Percentiles rank a stretch among this genome's conserved stretches.
These are phyloP conservation scores for Plantago rigida DNA, from an alignment of 305 asterid genomes.

Conservation along the genomic window DNA sequence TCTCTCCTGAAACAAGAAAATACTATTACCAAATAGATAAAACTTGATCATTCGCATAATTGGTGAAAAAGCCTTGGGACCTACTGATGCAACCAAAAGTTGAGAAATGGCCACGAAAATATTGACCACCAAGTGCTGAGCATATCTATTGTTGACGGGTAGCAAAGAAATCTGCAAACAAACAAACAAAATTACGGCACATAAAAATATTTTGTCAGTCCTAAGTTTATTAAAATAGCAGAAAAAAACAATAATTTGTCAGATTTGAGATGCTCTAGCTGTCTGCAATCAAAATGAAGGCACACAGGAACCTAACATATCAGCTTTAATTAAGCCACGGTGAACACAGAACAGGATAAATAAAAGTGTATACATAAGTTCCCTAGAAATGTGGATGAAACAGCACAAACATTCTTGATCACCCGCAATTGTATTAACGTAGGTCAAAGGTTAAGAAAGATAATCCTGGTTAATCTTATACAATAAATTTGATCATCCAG, in stretches of 20 bases:
- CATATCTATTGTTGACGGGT: conserved; percentile 39
- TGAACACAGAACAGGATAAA: too few relatives aligned
- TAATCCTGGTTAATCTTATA: too few relatives aligned
- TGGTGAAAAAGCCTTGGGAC: conserved; percentile 18
- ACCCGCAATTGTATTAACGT: too few relatives aligned
- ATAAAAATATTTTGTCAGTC: not conserved
- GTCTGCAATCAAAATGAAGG: too few relatives aligned
- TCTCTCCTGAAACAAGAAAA: conserved; percentile 41
- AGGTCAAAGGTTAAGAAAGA: too few relatives aligned
- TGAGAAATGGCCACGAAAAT: conserved; percentile 54
- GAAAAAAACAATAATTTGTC: not conserved
- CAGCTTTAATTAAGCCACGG: too few relatives aligned
- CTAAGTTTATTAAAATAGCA: not conserved
- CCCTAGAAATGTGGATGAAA: too few relatives aligned
- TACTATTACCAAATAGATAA: conserved; percentile 9
- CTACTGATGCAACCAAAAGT: conserved; percentile 52
- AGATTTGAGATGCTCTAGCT: not conserved
- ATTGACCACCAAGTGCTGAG: conserved; percentile 56
- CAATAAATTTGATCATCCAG: too few relatives aligned
- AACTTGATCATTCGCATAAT: not conserved
- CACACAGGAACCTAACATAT: too few relatives aligned
- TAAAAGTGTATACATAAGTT: too few relatives aligned
- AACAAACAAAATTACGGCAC: conserved; percentile 2
- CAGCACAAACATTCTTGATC: too few relatives aligned
- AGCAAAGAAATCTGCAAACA: conserved; percentile 58